These are phyloP conservation scores for Termitomyces sp. DNA, from an alignment of 768 basidiomycete genomes.

Conservation along the genomic window DNA sequence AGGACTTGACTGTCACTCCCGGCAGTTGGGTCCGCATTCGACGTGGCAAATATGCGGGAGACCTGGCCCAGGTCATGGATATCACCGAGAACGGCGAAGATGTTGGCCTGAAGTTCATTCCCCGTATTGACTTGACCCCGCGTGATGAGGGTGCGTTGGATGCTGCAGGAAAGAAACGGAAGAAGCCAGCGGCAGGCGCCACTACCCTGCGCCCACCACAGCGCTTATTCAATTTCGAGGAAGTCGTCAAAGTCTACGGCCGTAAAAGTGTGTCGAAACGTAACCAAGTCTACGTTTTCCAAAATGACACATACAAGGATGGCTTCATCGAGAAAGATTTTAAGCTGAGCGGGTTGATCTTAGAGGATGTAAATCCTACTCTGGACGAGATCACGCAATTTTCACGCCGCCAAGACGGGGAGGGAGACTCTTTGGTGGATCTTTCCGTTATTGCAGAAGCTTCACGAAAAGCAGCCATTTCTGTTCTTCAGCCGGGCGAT, in stretches of 20 bases:
- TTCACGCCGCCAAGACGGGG: conserved; percentile 71
- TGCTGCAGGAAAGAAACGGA: conserved; percentile 70
- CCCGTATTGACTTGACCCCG: conserved; percentile 96
- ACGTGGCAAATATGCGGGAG: conserved; percentile 91
- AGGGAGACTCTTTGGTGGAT: conserved; percentile 72
- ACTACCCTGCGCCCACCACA: conserved; percentile 82
- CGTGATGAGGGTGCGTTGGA: conserved; percentile 68
- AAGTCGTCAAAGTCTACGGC: conserved; percentile 84
- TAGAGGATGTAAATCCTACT: conserved; percentile 92
- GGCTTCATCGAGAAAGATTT: conserved; percentile 98
- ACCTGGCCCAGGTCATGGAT: conserved; percentile 94
- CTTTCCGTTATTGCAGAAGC: conserved; percentile 91
- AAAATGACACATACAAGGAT: conserved; percentile 90
- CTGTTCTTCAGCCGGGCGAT: conserved; percentile 96
- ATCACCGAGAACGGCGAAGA: conserved; percentile 92
- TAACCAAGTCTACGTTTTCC: conserved; percentile 79
- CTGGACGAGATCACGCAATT: conserved; percentile 96
- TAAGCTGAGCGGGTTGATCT: conserved; percentile 70
- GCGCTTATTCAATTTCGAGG: conserved; percentile 91
- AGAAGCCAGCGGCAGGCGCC: conserved; percentile 51
- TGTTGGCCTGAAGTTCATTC: conserved; percentile 89
- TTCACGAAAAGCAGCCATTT: conserved; percentile 85
- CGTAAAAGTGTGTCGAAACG: conserved; percentile 74
- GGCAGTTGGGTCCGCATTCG: conserved; percentile 96
- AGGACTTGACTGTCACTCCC: conserved; percentile 77